A percentile compares a stretch with the other conserved stretches of the same genome.
These are phyloP conservation scores for Eucalyptus cloeziana DNA, from an alignment of 345 rosid genomes.

Conservation along the genomic window DNA sequence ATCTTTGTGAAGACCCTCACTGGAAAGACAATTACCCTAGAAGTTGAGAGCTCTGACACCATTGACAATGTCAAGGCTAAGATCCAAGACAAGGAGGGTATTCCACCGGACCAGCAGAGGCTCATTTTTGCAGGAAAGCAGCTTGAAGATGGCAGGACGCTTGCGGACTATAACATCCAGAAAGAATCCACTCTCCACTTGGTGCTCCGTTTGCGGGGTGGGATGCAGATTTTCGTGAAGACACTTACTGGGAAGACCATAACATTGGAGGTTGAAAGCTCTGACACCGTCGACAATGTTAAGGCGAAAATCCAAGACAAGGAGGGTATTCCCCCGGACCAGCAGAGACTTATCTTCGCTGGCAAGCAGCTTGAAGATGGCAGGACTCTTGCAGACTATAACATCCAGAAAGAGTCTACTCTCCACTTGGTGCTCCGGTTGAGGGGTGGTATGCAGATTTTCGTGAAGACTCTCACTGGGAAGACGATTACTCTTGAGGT, in stretches of 20 bases:
- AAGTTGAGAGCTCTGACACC: slow-evolving; percentile 2
- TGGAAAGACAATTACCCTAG: slow-evolving; percentile 2
- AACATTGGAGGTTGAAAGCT: background rate
- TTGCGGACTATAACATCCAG: slow-evolving; percentile 5
- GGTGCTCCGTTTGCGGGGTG: slow-evolving; percentile 1
- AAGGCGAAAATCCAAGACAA: background rate
- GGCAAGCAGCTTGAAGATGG: background rate
- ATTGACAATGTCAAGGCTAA: slow-evolving; percentile 3
- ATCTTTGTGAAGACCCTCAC: slow-evolving; percentile 1
- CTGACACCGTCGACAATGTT: background rate
- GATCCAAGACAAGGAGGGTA: slow-evolving; percentile 5
- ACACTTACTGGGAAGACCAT: background rate
- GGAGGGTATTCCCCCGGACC: background rate
- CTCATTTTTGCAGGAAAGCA: slow-evolving; percentile 5
- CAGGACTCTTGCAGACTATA: background rate
- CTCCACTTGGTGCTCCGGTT: background rate
- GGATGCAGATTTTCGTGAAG: background rate
- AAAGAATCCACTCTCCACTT: slow-evolving; percentile 4
- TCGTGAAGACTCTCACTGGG: background rate
- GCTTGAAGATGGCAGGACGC: slow-evolving; percentile 1
- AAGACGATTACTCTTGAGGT: background rate
- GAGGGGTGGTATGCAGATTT: background rate
- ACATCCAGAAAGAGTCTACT: slow-evolving; percentile 2
- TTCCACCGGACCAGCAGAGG: slow-evolving; percentile 4
- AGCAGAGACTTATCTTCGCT: background rate